Conservation (phyloP, 2,329 filamentous ascomycete species). For the Cercospora berteroae region DNA sequence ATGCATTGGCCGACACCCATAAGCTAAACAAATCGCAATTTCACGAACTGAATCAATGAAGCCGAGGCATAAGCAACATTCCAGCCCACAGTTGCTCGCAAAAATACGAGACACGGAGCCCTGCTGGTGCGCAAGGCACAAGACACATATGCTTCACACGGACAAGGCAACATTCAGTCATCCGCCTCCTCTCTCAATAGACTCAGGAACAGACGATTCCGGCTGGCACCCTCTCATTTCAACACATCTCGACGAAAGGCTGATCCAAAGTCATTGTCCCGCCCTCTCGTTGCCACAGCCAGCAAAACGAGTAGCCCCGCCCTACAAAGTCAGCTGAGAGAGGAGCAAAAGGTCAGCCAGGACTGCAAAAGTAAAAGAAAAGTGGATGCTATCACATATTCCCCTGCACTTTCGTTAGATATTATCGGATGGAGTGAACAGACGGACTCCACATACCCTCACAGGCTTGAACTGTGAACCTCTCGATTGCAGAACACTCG, state of each 20-base stretch:
- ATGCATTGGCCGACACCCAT: neutral
- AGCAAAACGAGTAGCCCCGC: too few relatives aligned
- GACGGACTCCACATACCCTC: too few relatives aligned
- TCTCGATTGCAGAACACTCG: neutral
- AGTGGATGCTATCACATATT: neutral
- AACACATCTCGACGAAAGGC: too few relatives aligned
- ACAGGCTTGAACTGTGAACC: slow-evolving; percentile 8
- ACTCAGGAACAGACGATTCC: too few relatives aligned
- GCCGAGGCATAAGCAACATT: neutral
- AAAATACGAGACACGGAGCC: neutral
- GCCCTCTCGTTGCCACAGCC: too few relatives aligned
- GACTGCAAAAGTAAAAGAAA: neutral
- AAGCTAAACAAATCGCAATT: neutral
- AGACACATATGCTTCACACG: too few relatives aligned
- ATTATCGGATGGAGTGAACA: too few relatives aligned
- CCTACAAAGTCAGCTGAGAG: neutral
- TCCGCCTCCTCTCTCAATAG: too few relatives aligned
- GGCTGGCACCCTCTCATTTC: too few relatives aligned
- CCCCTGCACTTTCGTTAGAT: too few relatives aligned
- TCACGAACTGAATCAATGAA: neutral
- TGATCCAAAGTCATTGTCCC: too few relatives aligned
- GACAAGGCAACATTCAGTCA: too few relatives aligned
- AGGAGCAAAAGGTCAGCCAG: neutral
- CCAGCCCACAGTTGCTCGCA: neutral
- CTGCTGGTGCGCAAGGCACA: neutral